Base-by-base conservation (phyloP, 805 yeast species). In the Blastobotrys attinorum region DNA sequence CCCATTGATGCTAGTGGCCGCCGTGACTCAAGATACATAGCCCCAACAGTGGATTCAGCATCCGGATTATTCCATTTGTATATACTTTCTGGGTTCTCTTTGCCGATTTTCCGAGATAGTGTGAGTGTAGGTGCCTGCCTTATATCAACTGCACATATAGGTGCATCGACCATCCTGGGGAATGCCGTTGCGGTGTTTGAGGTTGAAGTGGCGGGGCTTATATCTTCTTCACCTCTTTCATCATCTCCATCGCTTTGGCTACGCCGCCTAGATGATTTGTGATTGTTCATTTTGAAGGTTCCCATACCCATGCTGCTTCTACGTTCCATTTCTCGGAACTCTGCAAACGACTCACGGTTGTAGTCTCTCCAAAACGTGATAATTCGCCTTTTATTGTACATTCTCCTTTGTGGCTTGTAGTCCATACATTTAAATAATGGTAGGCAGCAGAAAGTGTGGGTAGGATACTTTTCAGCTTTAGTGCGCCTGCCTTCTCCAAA, bases 401-500 rank as follows among this genome's bases (percentile, higher is more conserved):
- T 21, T 31, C 23, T n/a, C 20, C 37, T 3, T 3, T 13, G n/a
- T 10, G 50, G 47, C 13, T 33, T 56, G 51, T 37, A 56, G 22
- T 61, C 63, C 5, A 72, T 61, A 37, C 77, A 60, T 43, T 73
- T 71, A 44, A 74, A 64, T 45, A 77, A 47, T 3, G 83, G 82
- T 36, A 77, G 51, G 21, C 77, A 75, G 42, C 75, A 71, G 57
- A 76, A 77, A n/a, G 73, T 47, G 49, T 73, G 79, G 25, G 59
- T 61, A 2, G 71, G 66, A 47, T 73, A 77, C n/a, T 69, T 59
- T 49, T 77, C 82, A 35, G 69, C 66, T 50, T 77, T 77, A 0
- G 82, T 75, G 18, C 20, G 20, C 22, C 83, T 60, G 46, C 75
- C 80, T 3, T 82, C 81, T 22, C 76, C 67, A 57, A 77, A 82